Percentiles rank a stretch among this genome's conserved stretches.
These are phyloP conservation scores for Metschnikowia shivogae DNA, from an alignment of 805 yeast species.

Conservation along the genomic window DNA sequence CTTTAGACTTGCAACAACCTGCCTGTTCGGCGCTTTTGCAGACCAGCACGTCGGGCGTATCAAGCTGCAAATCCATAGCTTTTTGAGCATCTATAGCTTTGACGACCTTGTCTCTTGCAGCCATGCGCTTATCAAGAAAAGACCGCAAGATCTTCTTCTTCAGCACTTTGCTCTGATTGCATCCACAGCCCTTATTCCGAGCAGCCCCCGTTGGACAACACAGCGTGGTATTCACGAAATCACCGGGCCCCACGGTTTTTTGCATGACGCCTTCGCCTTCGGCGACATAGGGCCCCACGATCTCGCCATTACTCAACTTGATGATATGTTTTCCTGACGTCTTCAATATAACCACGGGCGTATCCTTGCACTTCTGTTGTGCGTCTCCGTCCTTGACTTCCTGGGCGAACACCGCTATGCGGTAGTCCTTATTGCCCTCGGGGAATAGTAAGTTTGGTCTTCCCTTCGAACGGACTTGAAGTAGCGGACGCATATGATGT, in stretches of 20 bases:
- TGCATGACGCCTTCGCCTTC: neutral
- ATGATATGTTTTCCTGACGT: slow-evolving; percentile 39
- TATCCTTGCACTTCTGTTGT: slow-evolving; percentile 11
- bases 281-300: slow-evolving; percentile 36
- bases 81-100: neutral
- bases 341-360: slow-evolving; percentile 32
- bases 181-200: slow-evolving; percentile 27
- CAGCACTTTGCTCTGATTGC: slow-evolving; percentile 28
- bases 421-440: slow-evolving; percentile 44
- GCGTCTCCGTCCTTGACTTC: slow-evolving; percentile 20
- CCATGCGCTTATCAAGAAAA: slow-evolving; percentile 24
- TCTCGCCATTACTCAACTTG: slow-evolving; percentile 33
- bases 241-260: slow-evolving; percentile 18
- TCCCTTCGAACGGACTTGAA: slow-evolving; percentile 87
- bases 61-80: neutral
- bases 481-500: slow-evolving; percentile 74
- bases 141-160: slow-evolving; percentile 33
- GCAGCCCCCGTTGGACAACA: slow-evolving; percentile 29
- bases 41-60: neutral
- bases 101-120: neutral
- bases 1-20: neutral
- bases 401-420: slow-evolving; percentile 59
- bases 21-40: neutral
- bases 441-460: slow-evolving; percentile 62
- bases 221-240: slow-evolving; percentile 31